phyloP scores from a whole-genome alignment of 331 rosid genomes.

The Saraca asoca region DNA sequence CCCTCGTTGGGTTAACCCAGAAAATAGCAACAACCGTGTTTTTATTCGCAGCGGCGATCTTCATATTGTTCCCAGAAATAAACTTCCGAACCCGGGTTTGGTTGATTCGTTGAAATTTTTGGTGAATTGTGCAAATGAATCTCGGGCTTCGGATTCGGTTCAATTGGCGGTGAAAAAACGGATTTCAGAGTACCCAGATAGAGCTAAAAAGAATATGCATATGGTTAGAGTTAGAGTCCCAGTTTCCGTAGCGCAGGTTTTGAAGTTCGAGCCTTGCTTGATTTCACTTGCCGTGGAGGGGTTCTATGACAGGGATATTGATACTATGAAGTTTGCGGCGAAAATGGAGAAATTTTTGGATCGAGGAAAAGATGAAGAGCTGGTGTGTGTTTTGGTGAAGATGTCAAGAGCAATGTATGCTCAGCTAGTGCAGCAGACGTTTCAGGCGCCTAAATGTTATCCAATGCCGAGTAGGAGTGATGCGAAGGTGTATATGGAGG shows the following conservation, averaged over 20 bases:
- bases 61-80: constrained; percentile 58
- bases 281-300: constrained; percentile 83
- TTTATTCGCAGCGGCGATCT: constrained; percentile 64
- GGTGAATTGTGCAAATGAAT: constrained; percentile 31
- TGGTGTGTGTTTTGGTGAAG: constrained; percentile 59
- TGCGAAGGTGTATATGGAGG: constrained; percentile 46
- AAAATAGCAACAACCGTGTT: constrained; percentile 66
- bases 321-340: constrained; percentile 76
- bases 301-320: constrained; percentile 87
- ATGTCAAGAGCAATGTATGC: constrained; percentile 98
- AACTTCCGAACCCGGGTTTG: constrained; percentile 50
- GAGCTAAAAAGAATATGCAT: constrained; percentile 60
- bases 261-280: constrained; percentile 75
- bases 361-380: constrained; percentile 58
- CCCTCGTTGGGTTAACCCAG: constrained; percentile 98
- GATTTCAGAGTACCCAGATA: constrained; percentile 69
- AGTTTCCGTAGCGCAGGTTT: constrained; percentile 63
- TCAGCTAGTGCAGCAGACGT: constrained; percentile 75
- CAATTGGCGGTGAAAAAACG: constrained; percentile 56
- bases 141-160: constrained; percentile 60
- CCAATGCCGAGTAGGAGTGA: constrained; percentile 59
- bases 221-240: constrained; percentile 81
- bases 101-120: constrained; percentile 61
- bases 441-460: constrained; percentile 82
- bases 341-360: constrained; percentile 73